Evolutionary conservation across 2,329 filamentous ascomycete genomes (phyloP), one percentile per base, ranked within the genome.

Genomic region (Claviceps purpurea): DNA sequence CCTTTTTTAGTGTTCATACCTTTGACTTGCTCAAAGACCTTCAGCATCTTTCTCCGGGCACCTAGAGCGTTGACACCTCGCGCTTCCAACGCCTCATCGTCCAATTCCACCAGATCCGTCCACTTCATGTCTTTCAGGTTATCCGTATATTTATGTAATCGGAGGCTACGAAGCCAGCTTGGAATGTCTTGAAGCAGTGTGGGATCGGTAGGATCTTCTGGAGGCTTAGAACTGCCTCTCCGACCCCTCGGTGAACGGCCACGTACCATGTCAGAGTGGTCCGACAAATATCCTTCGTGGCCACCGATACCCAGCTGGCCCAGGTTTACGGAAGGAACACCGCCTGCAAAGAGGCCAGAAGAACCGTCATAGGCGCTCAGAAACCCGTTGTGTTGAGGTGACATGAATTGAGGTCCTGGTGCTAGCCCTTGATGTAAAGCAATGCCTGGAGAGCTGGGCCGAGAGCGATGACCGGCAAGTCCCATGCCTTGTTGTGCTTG

Each of bases 71-170:
- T 96, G 37, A 98, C 93, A 49, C 93, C 93, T 50, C 89, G 85
- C 26, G 89, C 87, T 70, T 97, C 91, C 57, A 98, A 74, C 48
- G 88, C 90, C 64, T 90, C 90, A 60, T 98, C 93, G 62, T 96
- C 89, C 60, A 98, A 74, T 68, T 93, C 87, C 55, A 98, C 75
- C 60, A 98, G 72, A 51, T 98, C 93, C 30, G 85, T 87, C 93
- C 93, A 98, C 63, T 93, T 89, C 75, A 97, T 81, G 64, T 97
- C 91, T 72, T 97, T 98, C 57, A 98, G 73, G 61, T 97, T 94
- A 60, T 98, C 93, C 10, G 93, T 98, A 70, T 98, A 98, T 74
- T 98, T 98, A 76, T 98, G 93, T 62, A 98, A 76, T 55, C 93
- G 83, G 65, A 97, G 77, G 67, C 89, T 96, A 65, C 93, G 83